Base-by-base conservation (phyloP, 2,329 filamentous ascomycete genomes). In the Stagonosporopsis cucurbitacearum region DNA sequence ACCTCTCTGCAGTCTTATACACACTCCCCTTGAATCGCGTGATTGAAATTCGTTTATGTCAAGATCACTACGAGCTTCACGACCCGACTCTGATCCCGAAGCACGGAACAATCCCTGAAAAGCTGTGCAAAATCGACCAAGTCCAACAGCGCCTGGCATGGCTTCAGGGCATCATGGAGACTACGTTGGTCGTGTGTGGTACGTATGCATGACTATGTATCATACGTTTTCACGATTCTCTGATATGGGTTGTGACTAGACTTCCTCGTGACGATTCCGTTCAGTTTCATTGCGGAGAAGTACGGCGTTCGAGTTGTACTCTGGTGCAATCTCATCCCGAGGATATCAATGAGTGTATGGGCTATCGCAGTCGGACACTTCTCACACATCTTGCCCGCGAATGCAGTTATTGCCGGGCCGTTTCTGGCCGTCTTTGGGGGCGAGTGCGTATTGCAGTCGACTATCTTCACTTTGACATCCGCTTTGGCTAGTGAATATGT, bases 91-190 rank as follows among this genome's bases (percentile, higher is more conserved):
- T 61, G 4, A 67, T 78, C 12, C 59, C 50, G 1, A 40, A 69
- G 0, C 74, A 76, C 47, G 80, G 79, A 4, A 69, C 69, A 20
- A 70, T 86, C 1, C 75, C 79, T 1, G 84, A 86, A 67, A 70
- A 76, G 54, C 65, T 83, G 3, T 86, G 84, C 69, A 86, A 86
- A 64, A 66, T 82, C 9, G 78, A 84, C 53, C 67, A 66, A 12
- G 76, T 86, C 5, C 83, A 86, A 65, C 73, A 79, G 50, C 71
- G 73, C 15, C 71, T 86, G 8, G 84, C 83, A 2, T 79, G 80
- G 75, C 74, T 85, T 4, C 80, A 83, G 54, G 84, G 84, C 0
- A 68, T 71, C 26, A 73, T 76, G 67, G 74, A 77, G 45, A 75
- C 74, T 7, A 68, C 70, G 13, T 49, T 67, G n/a, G 68, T 75